Base-by-base conservation (phyloP, 768 basidiomycete species). In the Suillus weaverae region DNA sequence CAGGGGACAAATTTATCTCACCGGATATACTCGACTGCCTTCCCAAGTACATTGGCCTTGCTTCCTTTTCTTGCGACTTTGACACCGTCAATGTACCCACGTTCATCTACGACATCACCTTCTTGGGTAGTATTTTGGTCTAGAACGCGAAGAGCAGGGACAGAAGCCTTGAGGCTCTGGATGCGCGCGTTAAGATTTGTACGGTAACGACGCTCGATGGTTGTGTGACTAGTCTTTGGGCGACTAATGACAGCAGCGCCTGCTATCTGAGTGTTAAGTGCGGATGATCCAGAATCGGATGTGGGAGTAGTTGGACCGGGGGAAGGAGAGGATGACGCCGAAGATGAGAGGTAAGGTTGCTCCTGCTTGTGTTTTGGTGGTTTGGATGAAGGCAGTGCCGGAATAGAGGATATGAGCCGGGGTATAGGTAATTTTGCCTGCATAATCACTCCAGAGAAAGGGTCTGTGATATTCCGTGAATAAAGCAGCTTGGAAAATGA, bases 81-180 rank as follows among this genome's bases (percentile, higher is more conserved):
- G 72, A 96, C 92, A n/a, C 94, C 94, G 70, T 96, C 94, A 3
- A 95, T 89, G 68, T 89, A 94, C 4, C 94, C 94, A 4, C 92
- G 84, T 43, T 89, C 87, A 66, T 95, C 92, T n/a, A 92, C 86
- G 2, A 85, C 79, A 55, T 76, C 72, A 18, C 79, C 81, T 4
- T 83, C 81, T 38, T 51, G 71, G 66, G 84, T 83, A 60, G 62
- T 61, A 64, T 76, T 76, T 67, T 85, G 83, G 66, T 94, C 92
- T 5, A 94, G 80, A 20, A 92, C 87, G 5, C 92, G 89, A 44
- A 95, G 83, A 0, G 93, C 93, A 5, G 93, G 93, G 1, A 95
- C 92, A 14, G 93, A 88, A 71, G 87, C 85, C 65, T 90, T 88
- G 56, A 95, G 80, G 61, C 86, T 87, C 65, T 91, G 89, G 38